phyloP scores from a whole-genome alignment of 768 basidiomycete genomes.

The Leccinellum albellum region DNA sequence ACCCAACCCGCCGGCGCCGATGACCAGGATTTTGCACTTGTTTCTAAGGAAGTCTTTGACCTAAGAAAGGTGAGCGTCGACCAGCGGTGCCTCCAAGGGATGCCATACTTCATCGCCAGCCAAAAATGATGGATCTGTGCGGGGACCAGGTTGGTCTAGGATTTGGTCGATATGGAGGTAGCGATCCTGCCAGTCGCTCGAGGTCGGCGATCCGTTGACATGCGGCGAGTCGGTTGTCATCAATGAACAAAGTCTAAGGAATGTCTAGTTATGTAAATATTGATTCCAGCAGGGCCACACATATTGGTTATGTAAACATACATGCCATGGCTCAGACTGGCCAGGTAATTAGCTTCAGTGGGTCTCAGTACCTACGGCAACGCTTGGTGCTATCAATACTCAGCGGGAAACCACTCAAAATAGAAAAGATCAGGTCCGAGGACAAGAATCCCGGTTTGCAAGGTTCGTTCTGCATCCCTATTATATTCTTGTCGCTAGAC shows the following conservation, averaged over 20 bases:
- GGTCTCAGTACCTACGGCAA: conserved; percentile 79
- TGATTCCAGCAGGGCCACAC: not conserved
- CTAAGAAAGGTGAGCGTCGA: conserved; percentile 36
- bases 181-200: conserved; percentile 53
- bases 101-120: conserved; percentile 75
- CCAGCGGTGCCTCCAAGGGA: not conserved
- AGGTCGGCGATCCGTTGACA: conserved; percentile 35
- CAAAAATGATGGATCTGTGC: conserved; percentile 78
- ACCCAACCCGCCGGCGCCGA: conserved; percentile 95
- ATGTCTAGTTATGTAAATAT: conserved; percentile 2
- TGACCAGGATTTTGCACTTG: conserved; percentile 90
- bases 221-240: conserved; percentile 24
- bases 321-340: conserved; percentile 41
- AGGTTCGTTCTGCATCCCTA: conserved; percentile 45
- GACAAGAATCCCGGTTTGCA: conserved; percentile 95
- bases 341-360: conserved; percentile 58
- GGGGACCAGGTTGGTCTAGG: conserved; percentile 81
- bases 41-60: conserved; percentile 84
- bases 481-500: not conserved
- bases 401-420: conserved; percentile 78
- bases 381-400: conserved; percentile 87
- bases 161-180: conserved; percentile 86
- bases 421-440: conserved; percentile 84
- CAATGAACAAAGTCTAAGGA: conserved; percentile 12
- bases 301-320: conserved; percentile 25